These are phyloP conservation scores for Paraleonurus japonicus DNA, from an alignment of 257 asterid genomes.

Conservation along the genomic window DNA sequence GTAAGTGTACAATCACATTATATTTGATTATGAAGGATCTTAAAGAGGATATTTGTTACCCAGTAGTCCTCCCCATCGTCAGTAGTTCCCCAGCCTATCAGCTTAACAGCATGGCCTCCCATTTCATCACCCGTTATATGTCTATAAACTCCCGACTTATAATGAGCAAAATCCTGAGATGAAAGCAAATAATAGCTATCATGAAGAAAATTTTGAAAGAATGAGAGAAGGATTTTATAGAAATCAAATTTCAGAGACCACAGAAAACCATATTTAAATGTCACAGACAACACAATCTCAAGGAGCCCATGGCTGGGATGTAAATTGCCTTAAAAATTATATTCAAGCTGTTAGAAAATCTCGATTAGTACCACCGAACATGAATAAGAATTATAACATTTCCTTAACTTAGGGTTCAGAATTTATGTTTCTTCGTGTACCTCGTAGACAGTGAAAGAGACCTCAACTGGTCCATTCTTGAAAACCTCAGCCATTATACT, in stretches of 20 bases:
- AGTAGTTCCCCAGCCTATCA: constrained; percentile 92
- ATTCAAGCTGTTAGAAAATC: background rate
- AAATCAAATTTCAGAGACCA: background rate
- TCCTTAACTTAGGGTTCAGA: constrained; percentile 5
- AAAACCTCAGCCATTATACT: constrained; percentile 85
- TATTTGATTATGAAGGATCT: constrained; percentile 22
- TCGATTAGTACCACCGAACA: constrained; percentile 2
- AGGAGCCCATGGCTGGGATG: background rate
- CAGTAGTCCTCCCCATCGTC: constrained; percentile 88
- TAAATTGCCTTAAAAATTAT: background rate
- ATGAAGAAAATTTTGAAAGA: background rate
- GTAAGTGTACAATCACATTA: constrained; percentile 25
- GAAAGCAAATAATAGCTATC: background rate
- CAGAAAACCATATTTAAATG: background rate
- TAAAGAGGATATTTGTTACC: constrained; percentile 41
- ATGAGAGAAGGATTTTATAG: background rate
- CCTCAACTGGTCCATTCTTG: constrained; percentile 91
- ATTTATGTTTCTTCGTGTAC: constrained; percentile 33
- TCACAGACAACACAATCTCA: background rate
- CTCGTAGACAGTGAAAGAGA: constrained; percentile 94
- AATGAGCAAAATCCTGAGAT: constrained; percentile 86
- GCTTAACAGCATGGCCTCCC: constrained; percentile 97
- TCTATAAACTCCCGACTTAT: constrained; percentile 89
- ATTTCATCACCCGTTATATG: constrained; percentile 64
- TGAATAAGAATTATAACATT: background rate